Conservation (phyloP, 768 basidiomycete genomes). For the Chalciporus piperatus region DNA sequence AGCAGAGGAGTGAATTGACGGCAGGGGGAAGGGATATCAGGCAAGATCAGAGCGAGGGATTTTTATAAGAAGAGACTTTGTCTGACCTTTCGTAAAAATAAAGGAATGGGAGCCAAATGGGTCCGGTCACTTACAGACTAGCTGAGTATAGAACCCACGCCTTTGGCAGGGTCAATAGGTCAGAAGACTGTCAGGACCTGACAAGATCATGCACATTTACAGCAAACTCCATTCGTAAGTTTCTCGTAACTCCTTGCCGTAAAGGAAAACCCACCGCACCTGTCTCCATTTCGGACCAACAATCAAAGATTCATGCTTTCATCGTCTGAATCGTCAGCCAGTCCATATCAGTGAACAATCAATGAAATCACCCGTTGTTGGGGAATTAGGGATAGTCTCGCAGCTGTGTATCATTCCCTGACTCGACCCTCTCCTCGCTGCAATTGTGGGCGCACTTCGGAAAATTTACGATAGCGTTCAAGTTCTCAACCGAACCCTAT, state of each 20-base stretch:
- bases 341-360: slow-evolving; percentile 22
- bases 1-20: slow-evolving; percentile 14
- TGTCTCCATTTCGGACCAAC: slow-evolving; percentile 24
- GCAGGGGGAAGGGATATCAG: slow-evolving; percentile 15
- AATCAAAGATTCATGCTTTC: slow-evolving; percentile 17
- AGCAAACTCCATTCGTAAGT: slow-evolving; percentile 27
- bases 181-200: slow-evolving; percentile 29
- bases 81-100: slow-evolving; percentile 19
- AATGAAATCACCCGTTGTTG: slow-evolving; percentile 27
- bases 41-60: slow-evolving; percentile 9
- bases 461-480: not conserved
- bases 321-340: slow-evolving; percentile 10
- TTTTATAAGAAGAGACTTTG: slow-evolving; percentile 32
- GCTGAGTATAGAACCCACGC: slow-evolving; percentile 31
- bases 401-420: not conserved
- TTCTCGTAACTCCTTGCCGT: slow-evolving; percentile 27
- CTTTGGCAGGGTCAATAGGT: slow-evolving; percentile 28
- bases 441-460: not conserved
- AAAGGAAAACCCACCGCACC: slow-evolving; percentile 25
- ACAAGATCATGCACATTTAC: slow-evolving; percentile 27
- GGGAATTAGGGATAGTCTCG: not conserved
- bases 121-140: slow-evolving; percentile 19
- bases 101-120: slow-evolving; percentile 7
- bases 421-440: not conserved
- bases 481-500: not conserved